Conservation (phyloP, 176 grass and related monocot species). For the Oropetium thomaeum region DNA sequence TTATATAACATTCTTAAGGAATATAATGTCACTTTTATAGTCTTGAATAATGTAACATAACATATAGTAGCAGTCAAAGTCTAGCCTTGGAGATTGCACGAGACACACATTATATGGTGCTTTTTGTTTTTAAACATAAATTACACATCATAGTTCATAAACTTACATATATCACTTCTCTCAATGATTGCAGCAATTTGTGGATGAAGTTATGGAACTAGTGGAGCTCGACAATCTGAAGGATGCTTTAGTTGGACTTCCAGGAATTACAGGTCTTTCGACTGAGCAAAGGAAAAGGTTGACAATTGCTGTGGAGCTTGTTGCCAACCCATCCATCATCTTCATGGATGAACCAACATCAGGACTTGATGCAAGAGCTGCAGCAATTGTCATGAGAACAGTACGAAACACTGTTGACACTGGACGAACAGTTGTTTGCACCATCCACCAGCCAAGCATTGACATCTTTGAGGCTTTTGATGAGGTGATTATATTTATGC, state of each 20-base stretch:
- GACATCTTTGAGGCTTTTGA: constrained; percentile 99
- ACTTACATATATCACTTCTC: constrained; percentile 2
- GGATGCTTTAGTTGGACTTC: constrained; percentile 89
- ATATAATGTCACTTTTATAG: background rate
- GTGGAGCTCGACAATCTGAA: constrained; percentile 83
- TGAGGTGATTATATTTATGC: constrained; percentile 50
- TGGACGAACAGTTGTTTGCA: constrained; percentile 94
- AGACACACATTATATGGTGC: background rate
- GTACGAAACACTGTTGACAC: constrained; percentile 98
- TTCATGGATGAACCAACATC: constrained; percentile 99
- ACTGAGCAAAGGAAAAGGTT: constrained; percentile 95
- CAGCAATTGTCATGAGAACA: constrained; percentile 99
- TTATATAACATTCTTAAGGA: background rate
- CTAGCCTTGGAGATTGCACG: background rate
- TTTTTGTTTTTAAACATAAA: background rate
- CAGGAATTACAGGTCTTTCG: constrained; percentile 88
- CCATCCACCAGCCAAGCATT: constrained; percentile 98
- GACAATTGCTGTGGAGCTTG: constrained; percentile 96
- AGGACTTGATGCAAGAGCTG: constrained; percentile 97
- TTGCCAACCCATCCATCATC: constrained; percentile 97
- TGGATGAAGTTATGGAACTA: constrained; percentile 94
- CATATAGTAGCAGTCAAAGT: background rate
- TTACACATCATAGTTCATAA: background rate
- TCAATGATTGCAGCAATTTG: constrained; percentile 75
- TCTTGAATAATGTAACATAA: background rate